Percentiles rank a stretch among this genome's conserved stretches.
Evolutionary conservation across 352 stramenopile species (phyloP).

Genomic region (Saprolegnia parasitica): DNA sequence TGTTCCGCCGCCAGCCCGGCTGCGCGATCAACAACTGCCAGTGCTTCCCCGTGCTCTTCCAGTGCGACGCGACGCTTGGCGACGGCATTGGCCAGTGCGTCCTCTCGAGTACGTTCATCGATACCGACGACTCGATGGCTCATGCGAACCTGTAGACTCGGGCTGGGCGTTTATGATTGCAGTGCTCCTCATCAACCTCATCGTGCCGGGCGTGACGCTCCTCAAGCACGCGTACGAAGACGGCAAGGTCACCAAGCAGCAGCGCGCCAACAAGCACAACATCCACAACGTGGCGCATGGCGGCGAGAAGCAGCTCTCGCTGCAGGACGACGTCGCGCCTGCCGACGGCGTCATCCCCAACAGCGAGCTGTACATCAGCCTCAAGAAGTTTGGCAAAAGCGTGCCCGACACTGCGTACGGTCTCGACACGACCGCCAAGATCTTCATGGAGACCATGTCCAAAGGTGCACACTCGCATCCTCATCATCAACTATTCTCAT

Average conservation of each 20-base stretch:
- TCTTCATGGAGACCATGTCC: constrained; percentile 29
- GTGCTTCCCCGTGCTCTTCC: constrained; percentile 28
- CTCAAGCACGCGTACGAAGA: constrained; percentile 17
- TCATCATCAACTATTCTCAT: neutral
- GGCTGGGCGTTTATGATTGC: constrained; percentile 20
- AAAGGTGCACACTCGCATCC: constrained; percentile 24
- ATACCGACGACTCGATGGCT: no score
- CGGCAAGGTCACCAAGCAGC: constrained; percentile 11
- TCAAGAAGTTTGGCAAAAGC: constrained; percentile 20
- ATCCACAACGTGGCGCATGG: constrained; percentile 2
- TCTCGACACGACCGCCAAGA: constrained; percentile 21
- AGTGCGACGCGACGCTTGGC: constrained; percentile 10
- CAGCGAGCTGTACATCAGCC: constrained; percentile 15
- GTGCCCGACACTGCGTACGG: constrained; percentile 25
- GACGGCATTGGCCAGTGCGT: constrained; percentile 23
- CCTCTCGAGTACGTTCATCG: constrained; percentile 21
- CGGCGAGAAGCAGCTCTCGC: constrained; percentile 15
- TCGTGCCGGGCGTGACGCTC: constrained; percentile 18
- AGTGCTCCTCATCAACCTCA: constrained; percentile 15
- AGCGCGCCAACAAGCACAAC: constrained; percentile 13
- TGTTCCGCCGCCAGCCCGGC: constrained; percentile 25
- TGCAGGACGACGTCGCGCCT: constrained; percentile 9
- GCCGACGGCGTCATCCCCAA: constrained; percentile 10
- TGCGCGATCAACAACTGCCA: constrained; percentile 27
- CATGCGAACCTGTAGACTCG: neutral